phyloP scores from a whole-genome alignment of 306 rosid species.

The Betula pendula region DNA sequence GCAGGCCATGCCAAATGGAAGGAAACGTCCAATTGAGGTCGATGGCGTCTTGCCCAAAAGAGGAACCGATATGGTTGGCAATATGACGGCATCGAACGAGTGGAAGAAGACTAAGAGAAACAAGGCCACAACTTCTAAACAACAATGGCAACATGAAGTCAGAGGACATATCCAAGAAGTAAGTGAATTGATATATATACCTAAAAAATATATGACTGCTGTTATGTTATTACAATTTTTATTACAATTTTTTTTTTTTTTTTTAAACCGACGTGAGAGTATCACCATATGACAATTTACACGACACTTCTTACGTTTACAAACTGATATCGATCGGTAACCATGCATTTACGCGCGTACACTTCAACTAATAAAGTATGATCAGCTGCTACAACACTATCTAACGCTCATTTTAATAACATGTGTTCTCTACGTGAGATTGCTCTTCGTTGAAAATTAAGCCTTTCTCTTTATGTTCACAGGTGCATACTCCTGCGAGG shows the following conservation, averaged over 20 bases:
- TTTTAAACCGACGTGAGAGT: too few species aligned
- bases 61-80: constrained; percentile 14
- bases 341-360: too few species aligned
- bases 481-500: constrained; percentile 42
- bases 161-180: constrained; percentile 32
- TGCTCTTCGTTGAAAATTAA: neutral
- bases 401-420: too few species aligned
- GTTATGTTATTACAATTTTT: too few species aligned
- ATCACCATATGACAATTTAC: too few species aligned
- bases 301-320: too few species aligned
- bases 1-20: constrained; percentile 33
- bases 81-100: constrained; percentile 23
- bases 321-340: too few species aligned
- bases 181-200: neutral
- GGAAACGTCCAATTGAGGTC: constrained; percentile 49
- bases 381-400: too few species aligned
- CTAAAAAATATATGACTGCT: neutral
- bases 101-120: constrained; percentile 26
- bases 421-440: too few species aligned
- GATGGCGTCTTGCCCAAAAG: constrained; percentile 11
- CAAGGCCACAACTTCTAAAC: constrained; percentile 35
- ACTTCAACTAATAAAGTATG: too few species aligned
- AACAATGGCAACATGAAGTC: constrained; percentile 31
- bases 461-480: neutral
- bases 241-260: too few species aligned